Evolutionary conservation across 176 grass and related monocot species (phyloP).

Genomic region (Rhipidocladum racemiflorum): DNA sequence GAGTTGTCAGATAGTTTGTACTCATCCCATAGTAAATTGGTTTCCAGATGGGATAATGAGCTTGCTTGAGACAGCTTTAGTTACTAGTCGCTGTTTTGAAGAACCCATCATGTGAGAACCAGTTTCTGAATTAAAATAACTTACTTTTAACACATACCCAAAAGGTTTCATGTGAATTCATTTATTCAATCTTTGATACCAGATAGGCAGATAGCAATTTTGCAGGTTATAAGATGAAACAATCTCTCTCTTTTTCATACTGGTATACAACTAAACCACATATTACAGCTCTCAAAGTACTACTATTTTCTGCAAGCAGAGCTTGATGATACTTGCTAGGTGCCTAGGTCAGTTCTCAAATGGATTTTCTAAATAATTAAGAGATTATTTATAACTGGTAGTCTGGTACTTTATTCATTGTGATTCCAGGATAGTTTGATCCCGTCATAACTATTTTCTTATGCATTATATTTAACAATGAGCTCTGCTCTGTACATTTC

Average conservation of each 20-base stretch:
- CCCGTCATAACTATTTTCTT: neutral
- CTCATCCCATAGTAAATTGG: neutral
- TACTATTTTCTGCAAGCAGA: neutral
- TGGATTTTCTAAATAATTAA: neutral
- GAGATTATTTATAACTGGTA: too few relatives aligned
- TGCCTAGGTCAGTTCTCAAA: neutral
- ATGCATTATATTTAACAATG: conserved; percentile 1
- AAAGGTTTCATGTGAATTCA: neutral
- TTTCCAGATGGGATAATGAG: neutral
- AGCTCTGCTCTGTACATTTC: neutral
- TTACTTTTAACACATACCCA: neutral
- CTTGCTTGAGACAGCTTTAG: neutral
- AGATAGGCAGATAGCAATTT: neutral
- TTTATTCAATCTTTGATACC: neutral
- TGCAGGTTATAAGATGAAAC: neutral
- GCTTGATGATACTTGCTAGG: neutral
- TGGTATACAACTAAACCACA: neutral
- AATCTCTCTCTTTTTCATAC: conserved; percentile 4
- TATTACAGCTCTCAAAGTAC: neutral
- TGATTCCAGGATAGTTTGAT: neutral
- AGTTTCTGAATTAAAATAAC: neutral
- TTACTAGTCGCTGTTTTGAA: neutral
- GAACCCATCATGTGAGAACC: neutral
- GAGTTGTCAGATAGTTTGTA: neutral
- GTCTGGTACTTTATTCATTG: conserved; percentile 1